Percentiles rank a stretch among this genome's conserved stretches.
Evolutionary conservation across 495 filamentous ascomycete genomes (phyloP).

Genomic region (Penicillium longicatenatum): DNA sequence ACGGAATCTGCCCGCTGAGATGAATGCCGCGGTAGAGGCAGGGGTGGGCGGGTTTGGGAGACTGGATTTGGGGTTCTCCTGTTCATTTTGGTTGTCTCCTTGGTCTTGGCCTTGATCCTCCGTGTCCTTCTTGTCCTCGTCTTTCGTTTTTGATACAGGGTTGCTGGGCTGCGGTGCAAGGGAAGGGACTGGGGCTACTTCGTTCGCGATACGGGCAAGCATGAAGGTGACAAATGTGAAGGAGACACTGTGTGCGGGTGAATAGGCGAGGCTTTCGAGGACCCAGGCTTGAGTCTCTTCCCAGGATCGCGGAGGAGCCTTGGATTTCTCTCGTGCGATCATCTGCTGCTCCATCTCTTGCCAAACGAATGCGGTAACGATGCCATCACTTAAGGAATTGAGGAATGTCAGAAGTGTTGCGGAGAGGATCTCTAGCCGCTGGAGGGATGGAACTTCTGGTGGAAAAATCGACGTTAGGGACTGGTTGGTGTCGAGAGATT

Average conservation of each 20-base stretch:
- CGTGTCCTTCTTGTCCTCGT: not conserved
- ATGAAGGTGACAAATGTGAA: constrained; percentile 85
- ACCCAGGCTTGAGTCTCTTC: constrained; percentile 71
- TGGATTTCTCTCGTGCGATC: constrained; percentile 49
- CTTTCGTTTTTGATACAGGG: not conserved
- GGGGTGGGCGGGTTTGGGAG: constrained; percentile 22
- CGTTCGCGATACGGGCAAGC: constrained; percentile 56
- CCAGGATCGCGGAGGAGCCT: constrained; percentile 41
- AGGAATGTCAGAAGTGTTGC: constrained; percentile 73
- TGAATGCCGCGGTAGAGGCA: constrained; percentile 32
- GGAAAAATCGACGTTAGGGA: constrained; percentile 59
- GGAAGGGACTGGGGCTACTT: constrained; percentile 42
- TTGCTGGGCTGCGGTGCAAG: constrained; percentile 3
- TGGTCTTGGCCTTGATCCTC: not conserved
- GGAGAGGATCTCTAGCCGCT: constrained; percentile 68
- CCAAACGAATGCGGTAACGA: constrained; percentile 72
- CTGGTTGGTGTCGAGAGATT: constrained; percentile 69
- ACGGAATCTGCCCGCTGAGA: constrained; percentile 37
- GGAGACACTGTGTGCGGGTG: constrained; percentile 77
- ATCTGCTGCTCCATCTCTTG: constrained; percentile 65
- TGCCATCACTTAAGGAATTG: constrained; percentile 68
- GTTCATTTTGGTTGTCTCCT: not conserved
- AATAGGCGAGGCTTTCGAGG: constrained; percentile 69
- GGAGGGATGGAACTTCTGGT: constrained; percentile 58
- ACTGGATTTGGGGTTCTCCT: constrained; percentile 14